Base-by-base conservation (phyloP, 805 yeast species). In the Nakazawaea molendinolei region DNA sequence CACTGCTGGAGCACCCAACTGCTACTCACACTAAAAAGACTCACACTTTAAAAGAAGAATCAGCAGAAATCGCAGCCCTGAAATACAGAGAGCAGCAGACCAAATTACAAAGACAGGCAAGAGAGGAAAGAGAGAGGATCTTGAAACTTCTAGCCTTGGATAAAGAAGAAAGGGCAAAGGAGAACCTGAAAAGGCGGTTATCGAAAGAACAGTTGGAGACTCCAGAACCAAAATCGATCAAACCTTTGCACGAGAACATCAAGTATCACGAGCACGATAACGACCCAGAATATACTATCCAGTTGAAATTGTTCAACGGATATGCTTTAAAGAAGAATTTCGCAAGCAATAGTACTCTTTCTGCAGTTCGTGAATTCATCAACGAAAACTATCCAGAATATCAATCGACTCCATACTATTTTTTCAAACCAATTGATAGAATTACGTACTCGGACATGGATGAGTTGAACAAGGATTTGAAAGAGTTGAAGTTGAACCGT, bases 291-390 rank as follows among this genome's bases (percentile, higher is more conserved):
- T 69, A 74, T n/a, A 63, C 39, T 2, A 40, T 60, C 17, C 65
- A 60, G 34, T 28, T 86, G 9, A 73, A 83, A 45, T 60, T 82
- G 25, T 67, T 85, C 31, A 82, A 85, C 55, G 90, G 95, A 0
- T 60, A 64, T 9, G 61, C 81, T 1, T 39, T 80, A 3, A 69
- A 66, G 37, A 67, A 73, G 31, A 62, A 62, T 16, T 84, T 85
- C 46, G 41, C 49, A 1, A 53, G 69, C 1, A 40, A 46, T 2
- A 63, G 67, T 8, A 70, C 73, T 1, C 60, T 86, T 24, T 58
- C 58, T 14, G 69, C 67, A 31, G 87, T 86, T 3, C 63, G 95
- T 36, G 56, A 53, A 14, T 79, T 80, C 76, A 56, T 83, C 8
- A 78, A 77, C 40, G 46, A 44, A 4, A 65, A 67, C 36, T 44